Evolutionary conservation across 495 filamentous ascomycete species (phyloP), one percentile per base, ranked within the genome.

Genomic region (Tuber brumale): DNA sequence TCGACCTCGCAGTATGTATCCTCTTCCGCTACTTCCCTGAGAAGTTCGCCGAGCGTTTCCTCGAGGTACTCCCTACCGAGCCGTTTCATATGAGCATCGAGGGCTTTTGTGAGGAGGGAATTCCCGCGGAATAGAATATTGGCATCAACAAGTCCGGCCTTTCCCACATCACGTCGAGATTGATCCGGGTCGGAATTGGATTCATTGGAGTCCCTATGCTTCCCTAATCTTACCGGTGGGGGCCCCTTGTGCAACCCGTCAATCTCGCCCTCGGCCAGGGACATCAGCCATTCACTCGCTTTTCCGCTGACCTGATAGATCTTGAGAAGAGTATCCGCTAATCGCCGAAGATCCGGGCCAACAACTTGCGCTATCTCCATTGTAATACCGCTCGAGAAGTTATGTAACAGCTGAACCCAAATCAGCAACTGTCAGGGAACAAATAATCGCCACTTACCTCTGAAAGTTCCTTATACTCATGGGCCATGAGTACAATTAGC

Each of bases 61-160:
- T 94, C 92, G 2, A 99, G 85, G 81, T 97, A 99, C 80, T 98
- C 94, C 76, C 94, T 93, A 39, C 95, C 95, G 18, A 98, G 86
- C 48, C 95, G 90, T 76, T 94, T 92, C 96, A 98, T 97, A 82
- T 99, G 94, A 70, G 91, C 90, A 82, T 99, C 95, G 48, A 99
- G 87, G 9, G 94, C 90, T 84, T 97, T 97, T 2, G 96, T 99
- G 69, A 98, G 88, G 37, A 99, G 86, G 0, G 95, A 95, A 83
- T 99, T 99, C 69, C 95, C 95, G 48, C 95, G 89, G 81, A 99
- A 99, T 2, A 99, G 89, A 18, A 98, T 89, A 82, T 97, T 98
- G 19, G 95, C 96, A 82, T 99, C 95, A 46, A 89, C 88, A 45
- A 88, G 86, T 3, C 90, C 84, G 27, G 89, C 89, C 78, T 88